A percentile compares a stretch with the other conserved stretches of the same genome.
Conservation (phyloP, 2,329 filamentous ascomycete genomes). For the Cladosporium cucumerinum region DNA sequence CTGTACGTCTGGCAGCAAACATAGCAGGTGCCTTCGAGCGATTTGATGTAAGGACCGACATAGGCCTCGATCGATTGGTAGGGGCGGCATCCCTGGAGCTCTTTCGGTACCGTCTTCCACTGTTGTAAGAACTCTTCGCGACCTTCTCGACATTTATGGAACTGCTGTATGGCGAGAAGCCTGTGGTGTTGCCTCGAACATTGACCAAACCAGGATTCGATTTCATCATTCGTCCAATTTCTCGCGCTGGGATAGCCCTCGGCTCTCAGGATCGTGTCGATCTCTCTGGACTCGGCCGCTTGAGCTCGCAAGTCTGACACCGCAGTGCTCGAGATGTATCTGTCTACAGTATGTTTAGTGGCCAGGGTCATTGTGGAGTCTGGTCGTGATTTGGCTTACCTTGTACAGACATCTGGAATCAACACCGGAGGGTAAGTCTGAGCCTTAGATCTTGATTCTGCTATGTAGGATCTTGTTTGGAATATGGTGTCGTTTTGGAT, state of each 20-base stretch:
- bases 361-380: no score
- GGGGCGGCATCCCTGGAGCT: neutral
- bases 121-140: neutral
- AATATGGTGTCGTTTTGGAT: no score
- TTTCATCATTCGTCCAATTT: neutral
- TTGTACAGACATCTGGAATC: no score
- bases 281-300: neutral
- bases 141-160: neutral
- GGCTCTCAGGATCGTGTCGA: neutral
- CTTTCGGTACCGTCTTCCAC: neutral
- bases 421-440: no score
- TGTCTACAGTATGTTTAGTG: no score
- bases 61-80: neutral
- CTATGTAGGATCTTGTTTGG: no score
- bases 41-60: neutral
- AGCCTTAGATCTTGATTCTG: no score
- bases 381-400: no score
- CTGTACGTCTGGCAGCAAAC: no score
- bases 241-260: neutral
- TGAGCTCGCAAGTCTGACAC: neutral
- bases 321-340: neutral
- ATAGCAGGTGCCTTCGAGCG: neutral
- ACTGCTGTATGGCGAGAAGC: neutral
- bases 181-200: neutral
- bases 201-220: neutral